Evolutionary conservation across 371 early-diverging fungal genomes (phyloP), one percentile per base, ranked within the genome.

Genomic region (Parasitella parasitica): DNA sequence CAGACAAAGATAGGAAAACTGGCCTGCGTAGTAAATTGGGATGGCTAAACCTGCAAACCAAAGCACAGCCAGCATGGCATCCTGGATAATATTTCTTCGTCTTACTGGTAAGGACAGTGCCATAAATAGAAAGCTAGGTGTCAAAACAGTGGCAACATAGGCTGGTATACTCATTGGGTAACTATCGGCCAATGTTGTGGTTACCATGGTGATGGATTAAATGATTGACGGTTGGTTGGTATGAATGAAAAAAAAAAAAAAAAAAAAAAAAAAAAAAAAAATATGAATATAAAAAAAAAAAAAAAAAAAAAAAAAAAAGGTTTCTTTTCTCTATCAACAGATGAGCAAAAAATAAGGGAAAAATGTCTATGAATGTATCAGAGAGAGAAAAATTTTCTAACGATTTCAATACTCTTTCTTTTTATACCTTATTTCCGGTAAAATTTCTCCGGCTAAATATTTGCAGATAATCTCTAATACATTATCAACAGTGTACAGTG

Each of bases 21-120:
- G 53, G 0, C 77, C 77, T 12, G 75, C 75, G 55, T 62, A 66
- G 30, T 66, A 65, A 3, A 75, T 35, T 1, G 77, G 77, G 32
- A 75, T 63, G n/a, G 30, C 18, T 7, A 77, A 30, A 37, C 64
- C 70, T 9, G 43, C n/a, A 26, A 74, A 26, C 62, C 56, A 74
- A 6, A 69, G 38, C 2, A 54, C 24, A 1, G 46, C 46, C 36
- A 76, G 26, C 3, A 57, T 1, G 13, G 46, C 16, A 37, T 73
- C 71, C 52, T 76, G 76, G 0, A 57, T 11, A 0, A 41, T 26
- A 3, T 56, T 53, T 28, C 51, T 50, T 38, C 32, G 46, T 30
- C 70, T 64, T 3, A 76, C 76, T 15, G 76, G 73, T 12, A 70
- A 27, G 7, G 76, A 67, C 13, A 63, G 4, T 2, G 64, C 0